Percentiles rank a stretch among this genome's conserved stretches.
These are phyloP conservation scores for Onygenales sp. DNA, from an alignment of 2,329 filamentous ascomycete species.

Conservation along the genomic window DNA sequence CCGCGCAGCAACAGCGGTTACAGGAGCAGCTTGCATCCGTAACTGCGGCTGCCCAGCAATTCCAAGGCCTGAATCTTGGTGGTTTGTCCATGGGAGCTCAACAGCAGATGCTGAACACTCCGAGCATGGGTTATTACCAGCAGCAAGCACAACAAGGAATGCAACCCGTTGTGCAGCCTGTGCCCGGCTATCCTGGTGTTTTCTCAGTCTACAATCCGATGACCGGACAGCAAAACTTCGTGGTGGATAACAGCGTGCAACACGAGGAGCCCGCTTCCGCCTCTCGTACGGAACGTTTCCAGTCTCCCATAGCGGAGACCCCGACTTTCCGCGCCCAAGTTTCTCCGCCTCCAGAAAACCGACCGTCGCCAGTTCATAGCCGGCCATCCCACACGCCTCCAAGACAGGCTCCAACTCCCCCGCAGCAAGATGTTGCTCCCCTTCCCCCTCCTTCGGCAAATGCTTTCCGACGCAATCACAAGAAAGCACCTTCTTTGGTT, in stretches of 20 bases:
- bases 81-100: slow-evolving; percentile 21
- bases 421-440: slow-evolving; percentile 54
- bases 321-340: slow-evolving; percentile 67
- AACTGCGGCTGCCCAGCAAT: slow-evolving; percentile 73
- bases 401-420: slow-evolving; percentile 57
- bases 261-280: slow-evolving; percentile 30
- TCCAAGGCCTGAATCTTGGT: slow-evolving; percentile 65
- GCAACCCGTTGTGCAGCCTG: slow-evolving; percentile 53
- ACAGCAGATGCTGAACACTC: slow-evolving; percentile 43
- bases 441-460: slow-evolving; percentile 82
- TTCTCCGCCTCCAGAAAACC: slow-evolving; percentile 63
- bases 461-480: slow-evolving; percentile 86
- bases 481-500: slow-evolving; percentile 66
- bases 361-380: slow-evolving; percentile 39
- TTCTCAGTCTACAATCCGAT: slow-evolving; percentile 77
- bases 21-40: slow-evolving; percentile 86
- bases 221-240: slow-evolving; percentile 75
- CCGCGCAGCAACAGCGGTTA: slow-evolving; percentile 87
- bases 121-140: slow-evolving; percentile 47
- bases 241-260: slow-evolving; percentile 57
- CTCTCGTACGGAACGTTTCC: slow-evolving; percentile 24
- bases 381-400: slow-evolving; percentile 56
- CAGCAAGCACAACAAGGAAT: slow-evolving; percentile 60
- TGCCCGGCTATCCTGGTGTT: slow-evolving; percentile 62
- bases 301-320: slow-evolving; percentile 44